Conservation (phyloP, 2,329 filamentous ascomycete species). For the Phialophora macrospora region DNA sequence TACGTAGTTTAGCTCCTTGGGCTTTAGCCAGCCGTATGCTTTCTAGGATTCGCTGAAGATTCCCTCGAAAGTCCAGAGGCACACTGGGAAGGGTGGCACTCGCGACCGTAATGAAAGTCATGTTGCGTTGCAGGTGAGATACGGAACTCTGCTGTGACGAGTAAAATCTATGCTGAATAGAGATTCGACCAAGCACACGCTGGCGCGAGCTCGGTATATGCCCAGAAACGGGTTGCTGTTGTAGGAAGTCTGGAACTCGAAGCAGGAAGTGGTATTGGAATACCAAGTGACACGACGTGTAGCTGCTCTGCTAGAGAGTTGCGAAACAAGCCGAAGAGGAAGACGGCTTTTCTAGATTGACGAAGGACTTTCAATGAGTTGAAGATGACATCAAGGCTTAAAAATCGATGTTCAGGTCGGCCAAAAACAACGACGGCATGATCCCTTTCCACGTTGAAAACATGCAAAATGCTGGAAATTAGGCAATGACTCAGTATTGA, state of each 20-base stretch:
- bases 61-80: conserved; percentile 67
- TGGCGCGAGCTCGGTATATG: not conserved
- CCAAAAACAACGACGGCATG: not conserved
- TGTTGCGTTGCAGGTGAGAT: not conserved
- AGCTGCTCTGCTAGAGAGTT: not conserved
- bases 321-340: not conserved
- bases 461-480: not conserved
- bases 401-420: not conserved
- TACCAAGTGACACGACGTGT: not conserved
- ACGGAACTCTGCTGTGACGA: not conserved
- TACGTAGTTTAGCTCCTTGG: conserved; percentile 65
- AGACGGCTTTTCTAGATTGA: not conserved
- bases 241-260: not conserved
- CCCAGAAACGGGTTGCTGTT: not conserved
- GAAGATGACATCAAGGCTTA: not conserved
- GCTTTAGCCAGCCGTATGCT: conserved; percentile 65
- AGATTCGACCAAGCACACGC: not conserved
- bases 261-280: not conserved
- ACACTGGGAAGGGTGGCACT: conserved; percentile 27
- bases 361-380: not conserved
- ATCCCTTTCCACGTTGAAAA: not conserved
- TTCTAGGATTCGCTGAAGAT: conserved; percentile 66
- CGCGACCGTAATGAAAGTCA: conserved; percentile 22
- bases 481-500: not conserved
- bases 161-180: not conserved